Evolutionary conservation across 176 grass and related monocot genomes (phyloP).

Genomic region (Oryza australiensis): DNA sequence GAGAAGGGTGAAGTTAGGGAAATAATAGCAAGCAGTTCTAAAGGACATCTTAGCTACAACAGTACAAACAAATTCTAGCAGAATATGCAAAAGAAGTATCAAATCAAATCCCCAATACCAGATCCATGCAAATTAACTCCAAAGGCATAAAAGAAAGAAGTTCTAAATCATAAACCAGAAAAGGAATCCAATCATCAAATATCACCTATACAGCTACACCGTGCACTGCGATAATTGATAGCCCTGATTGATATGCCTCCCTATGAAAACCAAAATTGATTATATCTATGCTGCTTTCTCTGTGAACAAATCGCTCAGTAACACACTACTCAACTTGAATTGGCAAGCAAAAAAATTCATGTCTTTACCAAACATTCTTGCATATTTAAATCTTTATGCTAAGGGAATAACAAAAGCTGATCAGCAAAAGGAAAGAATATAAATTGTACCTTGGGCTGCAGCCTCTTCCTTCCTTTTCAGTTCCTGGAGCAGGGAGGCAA

Average conservation of each 20-base stretch:
- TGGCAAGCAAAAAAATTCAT: conserved; percentile 1
- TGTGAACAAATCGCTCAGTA: conserved; percentile 12
- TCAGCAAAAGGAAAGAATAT: background rate
- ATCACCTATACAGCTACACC: background rate
- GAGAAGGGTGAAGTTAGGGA: conserved; percentile 32
- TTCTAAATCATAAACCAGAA: conserved; percentile 14
- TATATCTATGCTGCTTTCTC: conserved; percentile 4
- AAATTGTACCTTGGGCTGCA: conserved; percentile 56
- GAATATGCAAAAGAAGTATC: background rate
- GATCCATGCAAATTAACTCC: conserved; percentile 4
- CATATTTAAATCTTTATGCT: conserved; percentile 23
- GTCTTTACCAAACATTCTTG: conserved; percentile 15
- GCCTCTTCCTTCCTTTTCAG: conserved; percentile 93
- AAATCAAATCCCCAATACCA: conserved; percentile 1
- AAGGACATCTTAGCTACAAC: background rate
- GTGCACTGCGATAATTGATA: conserved; percentile 1
- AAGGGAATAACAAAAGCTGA: background rate
- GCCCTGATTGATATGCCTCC: conserved; percentile 38
- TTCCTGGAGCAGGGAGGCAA: conserved; percentile 49
- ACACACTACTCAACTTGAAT: conserved; percentile 13
- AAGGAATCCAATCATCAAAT: conserved; percentile 9
- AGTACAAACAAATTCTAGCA: conserved; percentile 6
- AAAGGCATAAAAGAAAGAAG: background rate
- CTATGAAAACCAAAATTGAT: background rate
- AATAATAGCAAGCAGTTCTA: background rate